A percentile compares a stretch with the other conserved stretches of the same genome.
phyloP scores from a whole-genome alignment of 1,284 basidiomycete species.

The Farysia itapuensis region DNA sequence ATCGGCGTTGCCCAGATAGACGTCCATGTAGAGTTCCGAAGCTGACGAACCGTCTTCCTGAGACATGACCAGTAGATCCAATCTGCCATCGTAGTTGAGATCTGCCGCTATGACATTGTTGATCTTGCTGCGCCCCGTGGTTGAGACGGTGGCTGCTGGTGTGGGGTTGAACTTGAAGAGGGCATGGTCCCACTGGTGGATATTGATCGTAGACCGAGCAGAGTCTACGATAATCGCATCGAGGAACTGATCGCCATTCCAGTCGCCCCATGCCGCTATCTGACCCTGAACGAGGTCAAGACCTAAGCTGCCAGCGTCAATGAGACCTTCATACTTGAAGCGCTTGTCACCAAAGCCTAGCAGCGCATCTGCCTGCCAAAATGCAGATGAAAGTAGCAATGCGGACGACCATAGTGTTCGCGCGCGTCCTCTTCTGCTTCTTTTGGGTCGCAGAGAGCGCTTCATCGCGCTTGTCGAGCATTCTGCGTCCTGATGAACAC shows the following conservation, averaged over 20 bases:
- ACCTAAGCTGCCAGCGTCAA: constrained; percentile 79
- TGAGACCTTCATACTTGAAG: constrained; percentile 80
- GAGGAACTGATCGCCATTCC: constrained; percentile 78
- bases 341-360: constrained; percentile 63
- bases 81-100: constrained; percentile 84
- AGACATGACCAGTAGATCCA: constrained; percentile 84
- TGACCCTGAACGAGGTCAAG: constrained; percentile 69
- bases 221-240: constrained; percentile 76
- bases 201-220: constrained; percentile 72
- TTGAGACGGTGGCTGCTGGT: constrained; percentile 59
- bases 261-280: constrained; percentile 87
- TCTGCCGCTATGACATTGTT: constrained; percentile 85
- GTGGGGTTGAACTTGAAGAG: constrained; percentile 67
- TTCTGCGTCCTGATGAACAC: too few species aligned
- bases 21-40: constrained; percentile 20
- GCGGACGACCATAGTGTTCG: constrained; percentile 10
- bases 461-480: constrained; percentile 1
- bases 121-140: constrained; percentile 46
- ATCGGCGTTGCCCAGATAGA: constrained; percentile 31
- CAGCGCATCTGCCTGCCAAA: constrained; percentile 20
- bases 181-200: constrained; percentile 80
- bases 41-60: constrained; percentile 10
- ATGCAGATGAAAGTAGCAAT: constrained; percentile 7
- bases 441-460: constrained; percentile 2
- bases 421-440: constrained; percentile 6